phyloP scores from a whole-genome alignment of 192 early-diverging fungal genomes.

The Entomortierella parvispora region DNA sequence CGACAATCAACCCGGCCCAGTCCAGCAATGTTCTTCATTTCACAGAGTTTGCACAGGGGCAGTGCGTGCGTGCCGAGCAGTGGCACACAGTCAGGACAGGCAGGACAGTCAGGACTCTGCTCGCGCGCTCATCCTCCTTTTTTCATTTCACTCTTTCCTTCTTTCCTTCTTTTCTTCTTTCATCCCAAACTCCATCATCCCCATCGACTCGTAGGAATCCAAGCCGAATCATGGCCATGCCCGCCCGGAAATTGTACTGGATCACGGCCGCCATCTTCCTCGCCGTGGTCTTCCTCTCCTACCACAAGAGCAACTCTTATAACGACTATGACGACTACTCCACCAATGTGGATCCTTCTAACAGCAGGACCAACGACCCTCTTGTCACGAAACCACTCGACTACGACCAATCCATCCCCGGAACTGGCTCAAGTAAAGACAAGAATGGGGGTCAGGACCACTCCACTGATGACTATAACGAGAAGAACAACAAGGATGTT shows the following conservation, averaged over 20 bases:
- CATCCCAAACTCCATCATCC: background rate
- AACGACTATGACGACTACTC: constrained; percentile 15
- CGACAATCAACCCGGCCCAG: too few species aligned
- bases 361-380: too few species aligned
- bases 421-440: too few species aligned
- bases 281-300: constrained; percentile 30
- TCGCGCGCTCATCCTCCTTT: background rate
- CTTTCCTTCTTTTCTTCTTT: background rate
- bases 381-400: too few species aligned
- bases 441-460: too few species aligned
- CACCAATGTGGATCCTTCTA: background rate
- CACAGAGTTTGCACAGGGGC: too few species aligned
- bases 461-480: too few species aligned
- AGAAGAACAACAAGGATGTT: background rate
- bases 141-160: background rate
- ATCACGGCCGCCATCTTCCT: constrained; percentile 33
- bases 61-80: too few species aligned
- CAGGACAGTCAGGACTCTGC: too few species aligned
- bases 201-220: background rate
- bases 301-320: constrained; percentile 25
- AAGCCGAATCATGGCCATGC: constrained; percentile 15
- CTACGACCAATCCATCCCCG: too few species aligned
- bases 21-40: too few species aligned
- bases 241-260: constrained; percentile 34
- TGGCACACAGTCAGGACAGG: too few species aligned